Evolutionary conservation across 257 asterid genomes (phyloP), one percentile per base, ranked within the genome.

Genomic region (Cruciata laevipes): DNA sequence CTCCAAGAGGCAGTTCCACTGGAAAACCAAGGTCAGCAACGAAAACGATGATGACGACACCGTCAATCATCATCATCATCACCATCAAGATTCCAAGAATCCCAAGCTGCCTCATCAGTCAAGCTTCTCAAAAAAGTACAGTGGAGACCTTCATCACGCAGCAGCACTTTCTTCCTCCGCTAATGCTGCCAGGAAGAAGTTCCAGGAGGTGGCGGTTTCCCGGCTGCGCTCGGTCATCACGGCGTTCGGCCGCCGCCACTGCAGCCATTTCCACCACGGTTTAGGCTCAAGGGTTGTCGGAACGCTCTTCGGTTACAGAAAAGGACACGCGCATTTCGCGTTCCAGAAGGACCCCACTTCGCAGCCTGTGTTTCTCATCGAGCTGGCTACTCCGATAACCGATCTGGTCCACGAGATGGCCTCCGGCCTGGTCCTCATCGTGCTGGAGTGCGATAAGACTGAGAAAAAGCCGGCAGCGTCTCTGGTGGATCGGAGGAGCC

Each of bases 341-440:
- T 71, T 84, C 78, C 90, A 84, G 69, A 78, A 76, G 66, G 82
- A 84, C 32, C 61, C 86, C 64, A 71, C 55, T 5, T 78, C 79
- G 0, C 69, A 71, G 13, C 90, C 90, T 4, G 80, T 75, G 4
- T 70, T 84, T 44, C 47, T 84, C 71, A 71, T 82, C 24, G 87
- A 84, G 67, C 74, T 84, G 11, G 84, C 90, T 3, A 80, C 84
- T 3, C 90, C 87, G 3, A 82, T 82, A 25, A 76, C 80, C 10
- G 80, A 84, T 18, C 72, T 84, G 69, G 90, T 82, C 23, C 71
- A 73, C 7, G 90, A 85, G 75, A 85, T 85, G 86, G 84, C 84
- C 0, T 74, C 84, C 0, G 86, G 87, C 1, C 51, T 80, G 21
- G 87, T 78, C 35, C 80, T 87, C 61, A 82, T 85, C 10, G 81